These are phyloP conservation scores for Eucalyptus pauciflora DNA, from an alignment of 345 rosid genomes.

Conservation along the genomic window DNA sequence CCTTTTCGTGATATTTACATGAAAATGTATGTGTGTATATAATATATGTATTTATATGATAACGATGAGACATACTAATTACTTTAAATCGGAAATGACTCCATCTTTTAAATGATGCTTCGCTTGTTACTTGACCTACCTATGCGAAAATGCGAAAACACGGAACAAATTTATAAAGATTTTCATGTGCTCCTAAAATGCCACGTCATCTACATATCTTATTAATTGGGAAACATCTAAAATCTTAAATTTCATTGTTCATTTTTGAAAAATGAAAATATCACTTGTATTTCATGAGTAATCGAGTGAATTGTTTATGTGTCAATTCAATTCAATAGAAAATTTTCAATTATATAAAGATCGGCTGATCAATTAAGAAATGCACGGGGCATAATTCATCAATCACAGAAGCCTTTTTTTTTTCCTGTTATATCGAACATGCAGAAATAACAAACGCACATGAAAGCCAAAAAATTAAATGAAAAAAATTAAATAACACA, in stretches of 20 bases:
- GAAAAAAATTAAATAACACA: neutral
- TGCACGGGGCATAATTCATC: neutral
- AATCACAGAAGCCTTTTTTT: neutral
- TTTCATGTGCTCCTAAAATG: neutral
- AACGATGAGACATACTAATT: neutral
- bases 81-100: neutral
- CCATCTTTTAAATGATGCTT: neutral
- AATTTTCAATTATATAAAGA: neutral
- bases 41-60: neutral
- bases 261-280: neutral
- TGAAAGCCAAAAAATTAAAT: neutral
- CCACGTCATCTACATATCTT: rapidly evolving
- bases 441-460: neutral
- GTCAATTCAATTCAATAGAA: neutral
- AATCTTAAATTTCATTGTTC: neutral
- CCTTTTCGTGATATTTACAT: neutral
- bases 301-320: rapidly evolving
- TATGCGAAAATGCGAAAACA: neutral
- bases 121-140: neutral
- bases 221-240: neutral
- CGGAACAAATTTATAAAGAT: neutral
- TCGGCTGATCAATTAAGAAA: neutral
- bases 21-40: neutral
- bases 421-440: neutral
- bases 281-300: neutral